Base-by-base conservation (phyloP, 441 rosid genomes). In the Mallotus repandus region DNA sequence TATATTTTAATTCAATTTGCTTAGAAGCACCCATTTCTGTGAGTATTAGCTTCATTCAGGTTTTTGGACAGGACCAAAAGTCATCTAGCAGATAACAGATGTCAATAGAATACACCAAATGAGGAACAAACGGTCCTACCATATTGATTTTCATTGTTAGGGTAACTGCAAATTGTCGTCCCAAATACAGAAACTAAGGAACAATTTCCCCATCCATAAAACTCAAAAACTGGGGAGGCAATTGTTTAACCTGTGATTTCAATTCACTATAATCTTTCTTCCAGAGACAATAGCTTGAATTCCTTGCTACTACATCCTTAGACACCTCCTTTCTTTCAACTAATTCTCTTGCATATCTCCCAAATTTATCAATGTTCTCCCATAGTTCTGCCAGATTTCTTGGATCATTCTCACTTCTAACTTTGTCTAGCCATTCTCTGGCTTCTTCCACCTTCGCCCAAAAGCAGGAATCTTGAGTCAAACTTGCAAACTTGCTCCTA, bases 371-470 rank as follows among this genome's bases (percentile, higher is more conserved):
- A 35, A 88, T 73, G 35, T 75, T 77, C 10, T 56, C 68, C 93
- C 86, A 80, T 21, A 91, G 63, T 38, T 43, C 3, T 41, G 29
- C 46, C 49, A 10, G 60, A 50, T 22, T 84, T 7, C 41, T 77
- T 0, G 19, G 46, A 74, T 86, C 86, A 5, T 38, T 66, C 72
- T 84, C 90, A 16, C 74, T 76, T 80, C 69, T 83, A 8, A 84
- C 66, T n/a, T 38, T 76, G 62, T 87, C 84, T 4, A 89, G 74
- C 68, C 72, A 84, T 32, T 88, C 99, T 75, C 74, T 80, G 7
- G 93, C 94, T 82, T 89, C 91, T 81, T 95, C 96, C 19, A 95
- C 85, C 77, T 64, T 85, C 5, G 93, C 98, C 99, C 97, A 91
- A 57, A 92, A 95, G 76, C 88, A 85, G 14, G 98, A 70, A 76